phyloP scores from a whole-genome alignment of 805 yeast species.

The Candida broadrunensis region DNA sequence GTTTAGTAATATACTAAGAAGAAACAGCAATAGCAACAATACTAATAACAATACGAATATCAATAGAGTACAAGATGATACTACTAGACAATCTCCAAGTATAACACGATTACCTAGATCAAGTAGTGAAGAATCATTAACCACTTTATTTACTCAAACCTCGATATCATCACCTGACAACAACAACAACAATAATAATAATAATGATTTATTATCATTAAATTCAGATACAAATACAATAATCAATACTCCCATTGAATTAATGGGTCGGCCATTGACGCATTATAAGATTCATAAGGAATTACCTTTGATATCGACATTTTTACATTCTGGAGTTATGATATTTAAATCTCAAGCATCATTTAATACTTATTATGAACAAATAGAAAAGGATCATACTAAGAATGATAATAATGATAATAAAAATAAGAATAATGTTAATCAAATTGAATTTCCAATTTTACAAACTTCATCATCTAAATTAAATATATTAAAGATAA shows the following conservation, averaged over 20 bases:
- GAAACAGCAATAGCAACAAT: not conserved
- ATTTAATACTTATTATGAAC: not conserved
- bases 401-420: not conserved
- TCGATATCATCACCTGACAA: not conserved
- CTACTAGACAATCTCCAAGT: no score
- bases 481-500: conserved; percentile 21
- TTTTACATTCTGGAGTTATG: conserved; percentile 12
- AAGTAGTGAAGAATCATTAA: conserved; percentile 4
- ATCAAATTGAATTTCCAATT: conserved; percentile 5
- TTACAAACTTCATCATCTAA: conserved; percentile 17
- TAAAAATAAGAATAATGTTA: not conserved
- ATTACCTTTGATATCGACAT: conserved; percentile 18
- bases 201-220: not conserved
- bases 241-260: not conserved
- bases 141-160: conserved; percentile 2
- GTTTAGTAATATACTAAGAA: not conserved
- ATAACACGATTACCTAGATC: no score
- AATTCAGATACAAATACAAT: not conserved
- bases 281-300: conserved; percentile 9
- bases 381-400: not conserved
- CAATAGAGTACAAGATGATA: no score
- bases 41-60: not conserved
- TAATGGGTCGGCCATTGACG: conserved; percentile 10
- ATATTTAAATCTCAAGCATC: conserved; percentile 2
- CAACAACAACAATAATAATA: not conserved